These are phyloP conservation scores for Stevia rebaudiana DNA, from an alignment of 140 eudicot genomes.

Conservation along the genomic window DNA sequence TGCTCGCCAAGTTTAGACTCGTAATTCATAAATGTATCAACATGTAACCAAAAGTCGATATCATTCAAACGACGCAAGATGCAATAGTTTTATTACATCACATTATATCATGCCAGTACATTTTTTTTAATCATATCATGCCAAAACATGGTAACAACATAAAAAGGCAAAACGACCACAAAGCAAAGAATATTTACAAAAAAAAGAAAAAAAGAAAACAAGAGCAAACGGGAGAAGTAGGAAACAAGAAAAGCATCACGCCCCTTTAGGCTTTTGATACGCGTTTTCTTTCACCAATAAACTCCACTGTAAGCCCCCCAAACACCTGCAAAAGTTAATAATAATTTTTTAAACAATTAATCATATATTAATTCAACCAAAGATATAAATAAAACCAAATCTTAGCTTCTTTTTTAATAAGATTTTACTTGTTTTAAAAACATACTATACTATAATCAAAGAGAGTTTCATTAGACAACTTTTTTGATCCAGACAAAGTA, in stretches of 20 bases:
- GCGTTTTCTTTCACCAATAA: slow-evolving; percentile 19
- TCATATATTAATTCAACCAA: background rate
- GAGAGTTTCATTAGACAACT: no score
- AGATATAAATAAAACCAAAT: background rate
- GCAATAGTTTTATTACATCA: no score
- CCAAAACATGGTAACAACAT: background rate
- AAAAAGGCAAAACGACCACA: background rate
- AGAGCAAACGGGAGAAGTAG: slow-evolving; percentile 27
- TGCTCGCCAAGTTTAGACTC: no score
- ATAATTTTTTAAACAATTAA: background rate
- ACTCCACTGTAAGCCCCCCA: slow-evolving; percentile 23
- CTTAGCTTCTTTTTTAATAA: no score
- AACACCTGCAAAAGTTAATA: background rate
- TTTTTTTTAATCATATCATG: no score
- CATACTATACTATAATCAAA: background rate
- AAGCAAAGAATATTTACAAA: slow-evolving; percentile 25
- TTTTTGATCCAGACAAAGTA: background rate
- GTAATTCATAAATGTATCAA: no score
- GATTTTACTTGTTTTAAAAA: no score
- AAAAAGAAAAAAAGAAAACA: no score
- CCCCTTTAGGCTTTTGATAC: slow-evolving; percentile 20
- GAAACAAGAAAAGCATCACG: slow-evolving; percentile 26
- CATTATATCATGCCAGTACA: no score
- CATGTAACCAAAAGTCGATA: no score
- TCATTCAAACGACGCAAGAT: no score